These are phyloP conservation scores for Anthostomella pinea DNA, from an alignment of 2,329 filamentous ascomycete species.

Conservation along the genomic window DNA sequence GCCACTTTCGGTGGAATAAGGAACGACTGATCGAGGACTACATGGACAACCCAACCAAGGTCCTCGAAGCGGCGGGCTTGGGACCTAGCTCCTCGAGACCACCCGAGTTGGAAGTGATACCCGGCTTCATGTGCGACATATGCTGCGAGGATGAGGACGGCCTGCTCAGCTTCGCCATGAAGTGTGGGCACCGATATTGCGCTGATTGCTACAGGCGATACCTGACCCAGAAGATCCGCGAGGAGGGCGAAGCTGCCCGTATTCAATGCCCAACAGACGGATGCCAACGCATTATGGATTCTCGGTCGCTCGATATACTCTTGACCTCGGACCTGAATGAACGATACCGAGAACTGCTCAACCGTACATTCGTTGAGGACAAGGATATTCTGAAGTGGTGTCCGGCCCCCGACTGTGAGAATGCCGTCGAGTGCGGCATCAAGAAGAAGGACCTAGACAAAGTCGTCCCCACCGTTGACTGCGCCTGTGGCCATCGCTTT, in stretches of 20 bases:
- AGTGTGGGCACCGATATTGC: constrained; percentile 91
- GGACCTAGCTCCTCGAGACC: constrained; percentile 59
- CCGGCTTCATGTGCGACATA: constrained; percentile 88
- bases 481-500: constrained; percentile 80
- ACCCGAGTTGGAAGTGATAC: constrained; percentile 67
- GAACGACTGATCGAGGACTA: constrained; percentile 92
- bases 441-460: constrained; percentile 83
- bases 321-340: constrained; percentile 53
- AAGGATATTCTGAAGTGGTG: constrained; percentile 97
- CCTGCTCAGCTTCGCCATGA: constrained; percentile 86
- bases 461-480: constrained; percentile 87
- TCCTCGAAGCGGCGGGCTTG: constrained; percentile 81
- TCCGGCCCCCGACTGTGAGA: constrained; percentile 94
- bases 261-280: constrained; percentile 90
- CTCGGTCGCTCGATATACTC: constrained; percentile 79
- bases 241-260: constrained; percentile 90
- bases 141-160: constrained; percentile 85
- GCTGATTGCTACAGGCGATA: constrained; percentile 92
- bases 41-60: constrained; percentile 81
- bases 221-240: constrained; percentile 85
- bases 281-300: constrained; percentile 88
- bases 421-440: constrained; percentile 82
- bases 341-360: constrained; percentile 82
- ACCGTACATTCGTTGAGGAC: constrained; percentile 94
- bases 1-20: constrained; percentile 93